These are phyloP conservation scores for Mrakia blollopis DNA, from an alignment of 768 basidiomycete species.

Conservation along the genomic window DNA sequence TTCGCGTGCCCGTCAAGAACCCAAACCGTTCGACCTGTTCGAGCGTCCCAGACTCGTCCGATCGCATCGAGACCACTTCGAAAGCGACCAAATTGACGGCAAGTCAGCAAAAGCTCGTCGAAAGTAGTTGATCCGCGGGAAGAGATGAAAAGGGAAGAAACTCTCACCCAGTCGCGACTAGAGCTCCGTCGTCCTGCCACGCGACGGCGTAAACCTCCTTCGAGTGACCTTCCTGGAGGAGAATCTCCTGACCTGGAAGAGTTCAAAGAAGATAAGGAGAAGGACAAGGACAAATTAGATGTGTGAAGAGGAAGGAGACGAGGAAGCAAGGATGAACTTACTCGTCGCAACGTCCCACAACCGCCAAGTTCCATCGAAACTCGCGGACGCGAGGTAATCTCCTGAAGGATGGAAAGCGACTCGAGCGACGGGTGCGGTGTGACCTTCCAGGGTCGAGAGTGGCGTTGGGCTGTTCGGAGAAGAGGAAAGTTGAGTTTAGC, in stretches of 20 bases:
- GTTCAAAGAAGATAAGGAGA: background rate
- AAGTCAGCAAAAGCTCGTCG: background rate
- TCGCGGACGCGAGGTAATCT: conserved; percentile 84
- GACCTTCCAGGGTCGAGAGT: conserved; percentile 78
- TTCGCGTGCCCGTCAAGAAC: conserved; percentile 95
- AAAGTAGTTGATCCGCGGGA: background rate
- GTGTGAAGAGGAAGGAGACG: background rate
- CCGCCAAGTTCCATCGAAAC: conserved; percentile 96
- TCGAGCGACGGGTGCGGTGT: conserved; percentile 82
- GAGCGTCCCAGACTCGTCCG: conserved; percentile 92
- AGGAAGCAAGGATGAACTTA: conserved; percentile 41
- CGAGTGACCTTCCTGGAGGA: conserved; percentile 93
- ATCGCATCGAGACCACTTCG: conserved; percentile 89
- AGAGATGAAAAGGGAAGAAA: background rate
- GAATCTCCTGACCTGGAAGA: conserved; percentile 52
- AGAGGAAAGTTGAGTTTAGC: conserved; percentile 13
- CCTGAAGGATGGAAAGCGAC: conserved; percentile 97
- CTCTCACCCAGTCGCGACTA: conserved; percentile 84
- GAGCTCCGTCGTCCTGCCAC: conserved; percentile 89
- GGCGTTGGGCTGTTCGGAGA: conserved; percentile 65
- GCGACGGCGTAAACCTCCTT: conserved; percentile 95
- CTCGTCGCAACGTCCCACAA: conserved; percentile 85
- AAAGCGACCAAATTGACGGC: conserved; percentile 19
- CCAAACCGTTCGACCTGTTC: conserved; percentile 94
- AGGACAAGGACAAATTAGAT: too few relatives aligned